Base-by-base conservation (phyloP, 176 grass and related monocot species). In the Rhynchospora tenuis region DNA sequence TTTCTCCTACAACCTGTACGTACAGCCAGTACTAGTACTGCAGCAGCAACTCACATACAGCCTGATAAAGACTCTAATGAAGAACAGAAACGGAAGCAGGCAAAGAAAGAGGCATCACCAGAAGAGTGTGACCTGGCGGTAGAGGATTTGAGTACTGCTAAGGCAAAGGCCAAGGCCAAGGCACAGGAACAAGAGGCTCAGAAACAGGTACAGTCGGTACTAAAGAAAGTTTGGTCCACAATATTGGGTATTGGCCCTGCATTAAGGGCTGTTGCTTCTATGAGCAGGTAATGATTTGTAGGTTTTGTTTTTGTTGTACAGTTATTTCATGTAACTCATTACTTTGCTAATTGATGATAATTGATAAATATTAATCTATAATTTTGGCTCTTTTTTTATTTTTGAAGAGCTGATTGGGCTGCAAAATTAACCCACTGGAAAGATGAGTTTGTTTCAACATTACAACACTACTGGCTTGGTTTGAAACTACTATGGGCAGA, bases 401-500 rank as follows among this genome's bases (percentile, higher is more conserved):
- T 84, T 11, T 76, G 48, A 82, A 95, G 96, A 64, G 86, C 88
- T 74, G 92, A 98, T 64, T 95, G 93, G 89, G 93, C 89, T 74
- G 85, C 74, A 64, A 98, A 93, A 64, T 83, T 93, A 70, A 94
- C 81, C 73, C 91, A 95, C 67, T 98, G 96, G 96, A 98, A 98
- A 88, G 86, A 93, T 82, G 96, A 98, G 82, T 84, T 95, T 82
- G 64, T 95, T 58, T 98, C 96, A 27, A 89, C 93, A 4, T 47
- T 98, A 81, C 89, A 95, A 80, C 93, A 95, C 73, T 98, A 98
- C 88, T 98, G 96, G 96, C 87, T 95, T 51, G 93, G 93, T 76
- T 87, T 42, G 66, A 93, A 95, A 72, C 84, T 93, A 44, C 83
- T 95, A 22, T 95, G 86, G 89, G 85, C 84, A 79, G 95, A 98